These are phyloP conservation scores for Asterophora lycoperdoides DNA, from an alignment of 768 basidiomycete species.

Conservation along the genomic window DNA sequence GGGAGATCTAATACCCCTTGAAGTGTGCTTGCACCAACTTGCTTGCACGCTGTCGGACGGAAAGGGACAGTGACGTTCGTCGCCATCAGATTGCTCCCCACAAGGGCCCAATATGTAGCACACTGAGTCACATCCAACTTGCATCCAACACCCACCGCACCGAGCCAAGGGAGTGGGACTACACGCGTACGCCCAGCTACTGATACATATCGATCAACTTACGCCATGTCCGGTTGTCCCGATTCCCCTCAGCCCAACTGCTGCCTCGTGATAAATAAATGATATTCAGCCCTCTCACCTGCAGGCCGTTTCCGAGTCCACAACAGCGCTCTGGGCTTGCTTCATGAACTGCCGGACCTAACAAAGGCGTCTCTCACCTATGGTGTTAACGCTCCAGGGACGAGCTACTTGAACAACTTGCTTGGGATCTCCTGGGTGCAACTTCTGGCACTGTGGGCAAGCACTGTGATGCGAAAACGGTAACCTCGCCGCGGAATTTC, in stretches of 20 bases:
- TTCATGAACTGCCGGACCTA: slow-evolving; percentile 14
- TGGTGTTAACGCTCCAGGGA: no score
- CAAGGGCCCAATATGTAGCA: neutral
- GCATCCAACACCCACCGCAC: no score
- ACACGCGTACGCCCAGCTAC: neutral
- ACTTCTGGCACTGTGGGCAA: slow-evolving; percentile 20
- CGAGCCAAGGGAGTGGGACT: neutral
- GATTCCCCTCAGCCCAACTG: slow-evolving; percentile 5
- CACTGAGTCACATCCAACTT: neutral
- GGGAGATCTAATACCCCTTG: no score
- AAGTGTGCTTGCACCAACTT: no score
- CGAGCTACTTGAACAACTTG: neutral
- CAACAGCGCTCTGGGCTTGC: slow-evolving; percentile 14
- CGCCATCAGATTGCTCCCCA: no score
- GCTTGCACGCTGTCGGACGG: neutral
- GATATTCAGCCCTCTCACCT: slow-evolving; percentile 21
- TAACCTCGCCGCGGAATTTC: slow-evolving; percentile 18
- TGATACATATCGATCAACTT: neutral
- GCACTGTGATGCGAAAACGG: slow-evolving; percentile 22
- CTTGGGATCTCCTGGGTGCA: slow-evolving; percentile 5
- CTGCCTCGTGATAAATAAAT: slow-evolving; percentile 26
- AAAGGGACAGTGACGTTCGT: no score
- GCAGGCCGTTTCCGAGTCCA: slow-evolving; percentile 21
- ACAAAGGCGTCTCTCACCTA: no score
- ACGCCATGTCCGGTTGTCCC: neutral